These are phyloP conservation scores for Tylopilus plumbeoviolaceoides DNA, from an alignment of 768 basidiomycete genomes.

Conservation along the genomic window DNA sequence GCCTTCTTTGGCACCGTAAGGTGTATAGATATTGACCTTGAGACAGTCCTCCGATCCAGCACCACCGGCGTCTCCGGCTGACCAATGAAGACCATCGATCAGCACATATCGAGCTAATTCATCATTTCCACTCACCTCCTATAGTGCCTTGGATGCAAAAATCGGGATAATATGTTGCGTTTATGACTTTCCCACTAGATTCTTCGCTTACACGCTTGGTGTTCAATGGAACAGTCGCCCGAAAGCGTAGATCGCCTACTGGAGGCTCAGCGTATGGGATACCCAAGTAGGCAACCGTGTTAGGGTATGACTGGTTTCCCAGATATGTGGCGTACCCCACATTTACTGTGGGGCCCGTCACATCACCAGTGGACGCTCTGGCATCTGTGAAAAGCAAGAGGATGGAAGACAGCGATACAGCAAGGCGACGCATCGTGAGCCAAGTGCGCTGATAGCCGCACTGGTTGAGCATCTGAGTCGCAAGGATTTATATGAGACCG, in stretches of 20 bases:
- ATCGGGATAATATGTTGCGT: conserved; percentile 50
- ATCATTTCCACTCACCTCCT: conserved; percentile 32
- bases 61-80: conserved; percentile 55
- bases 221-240: conserved; percentile 51
- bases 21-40: conserved; percentile 63
- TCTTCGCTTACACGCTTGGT: conserved; percentile 39
- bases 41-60: conserved; percentile 66
- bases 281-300: conserved; percentile 54
- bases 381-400: conserved; percentile 20
- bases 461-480: not conserved
- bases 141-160: conserved; percentile 60
- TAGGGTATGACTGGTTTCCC: conserved; percentile 48
- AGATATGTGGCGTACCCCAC: conserved; percentile 57
- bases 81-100: not conserved
- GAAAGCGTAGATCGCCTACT: conserved; percentile 37
- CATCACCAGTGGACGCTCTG: not conserved
- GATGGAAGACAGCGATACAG: conserved; percentile 3
- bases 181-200: conserved; percentile 38
- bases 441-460: not conserved
- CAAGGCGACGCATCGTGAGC: not conserved
- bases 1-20: conserved; percentile 33
- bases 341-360: conserved; percentile 39
- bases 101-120: not conserved
- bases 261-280: conserved; percentile 44
- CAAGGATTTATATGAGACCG: not conserved